A percentile compares a stretch with the other conserved stretches of the same genome.
Evolutionary conservation across 2,329 filamentous ascomycete species (phyloP).

Genomic region (Ascochyta pisi): DNA sequence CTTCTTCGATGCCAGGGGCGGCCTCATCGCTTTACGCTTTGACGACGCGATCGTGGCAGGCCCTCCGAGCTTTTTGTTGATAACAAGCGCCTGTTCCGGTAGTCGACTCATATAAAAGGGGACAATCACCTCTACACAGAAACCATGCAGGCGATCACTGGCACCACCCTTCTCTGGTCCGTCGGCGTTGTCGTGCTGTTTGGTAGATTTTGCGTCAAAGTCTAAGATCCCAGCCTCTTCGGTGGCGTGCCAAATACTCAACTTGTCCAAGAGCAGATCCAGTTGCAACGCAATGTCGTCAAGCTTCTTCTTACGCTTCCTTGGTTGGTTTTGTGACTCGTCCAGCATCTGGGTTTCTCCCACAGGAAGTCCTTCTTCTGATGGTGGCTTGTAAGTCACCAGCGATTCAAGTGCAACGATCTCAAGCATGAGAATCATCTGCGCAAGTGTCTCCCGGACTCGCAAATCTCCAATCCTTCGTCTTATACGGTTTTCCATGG

Average conservation of each 20-base stretch:
- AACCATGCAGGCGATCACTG: slow-evolving; percentile 73
- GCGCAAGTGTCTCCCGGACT: slow-evolving; percentile 78
- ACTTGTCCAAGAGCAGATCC: slow-evolving; percentile 76
- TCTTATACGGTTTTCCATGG: slow-evolving; percentile 61
- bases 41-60: slow-evolving; percentile 67
- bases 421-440: slow-evolving; percentile 81
- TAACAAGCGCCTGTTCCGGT: slow-evolving; percentile 72
- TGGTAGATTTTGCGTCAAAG: slow-evolving; percentile 38
- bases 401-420: slow-evolving; percentile 71
- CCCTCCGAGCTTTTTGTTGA: slow-evolving; percentile 79
- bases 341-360: slow-evolving; percentile 27
- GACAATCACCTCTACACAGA: slow-evolving; percentile 80
- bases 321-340: slow-evolving; percentile 33
- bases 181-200: slow-evolving; percentile 32
- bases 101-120: slow-evolving; percentile 82
- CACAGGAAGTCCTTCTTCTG: slow-evolving; percentile 21
- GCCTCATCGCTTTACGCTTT: slow-evolving; percentile 56
- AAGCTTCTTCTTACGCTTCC: slow-evolving; percentile 63
- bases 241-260: slow-evolving; percentile 85
- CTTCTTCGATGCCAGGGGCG: slow-evolving; percentile 43
- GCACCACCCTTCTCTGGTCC: slow-evolving; percentile 29
- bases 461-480: slow-evolving; percentile 70
- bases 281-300: slow-evolving; percentile 71
- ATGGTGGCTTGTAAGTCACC: slow-evolving; percentile 44
- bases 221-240: slow-evolving; percentile 61